phyloP scores from a whole-genome alignment of 2,329 filamentous ascomycete genomes.

The Chrysoporthe deuterocubensis region DNA sequence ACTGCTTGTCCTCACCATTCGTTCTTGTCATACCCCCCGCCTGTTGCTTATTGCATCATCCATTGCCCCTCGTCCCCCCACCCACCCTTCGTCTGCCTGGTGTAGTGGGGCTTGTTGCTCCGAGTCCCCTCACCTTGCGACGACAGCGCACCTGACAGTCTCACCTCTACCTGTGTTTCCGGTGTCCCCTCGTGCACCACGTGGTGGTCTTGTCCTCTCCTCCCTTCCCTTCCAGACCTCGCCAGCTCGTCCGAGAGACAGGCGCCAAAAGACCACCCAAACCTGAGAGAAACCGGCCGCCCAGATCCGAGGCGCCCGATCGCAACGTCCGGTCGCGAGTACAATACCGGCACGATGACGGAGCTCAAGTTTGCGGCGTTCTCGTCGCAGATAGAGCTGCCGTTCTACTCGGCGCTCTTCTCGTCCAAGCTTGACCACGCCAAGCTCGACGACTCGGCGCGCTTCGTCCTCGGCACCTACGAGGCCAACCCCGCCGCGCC shows the following conservation, averaged over 20 bases:
- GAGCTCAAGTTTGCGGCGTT: conserved; percentile 79
- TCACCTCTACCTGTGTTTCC: neutral
- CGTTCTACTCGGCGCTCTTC: conserved; percentile 93
- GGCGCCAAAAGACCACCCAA: neutral
- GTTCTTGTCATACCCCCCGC: no score
- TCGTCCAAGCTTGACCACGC: conserved; percentile 95
- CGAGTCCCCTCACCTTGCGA: conserved; percentile 5
- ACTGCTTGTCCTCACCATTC: neutral
- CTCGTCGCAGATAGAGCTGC: conserved; percentile 90
- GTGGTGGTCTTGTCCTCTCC: neutral
- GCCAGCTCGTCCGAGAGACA: neutral
- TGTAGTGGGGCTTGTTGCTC: conserved; percentile 9
- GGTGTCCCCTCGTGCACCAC: neutral
- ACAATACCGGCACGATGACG: conserved; percentile 49
- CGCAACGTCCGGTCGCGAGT: neutral
- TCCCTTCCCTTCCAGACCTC: neutral
- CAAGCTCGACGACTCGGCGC: conserved; percentile 91
- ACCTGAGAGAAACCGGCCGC: neutral
- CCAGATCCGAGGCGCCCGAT: neutral
- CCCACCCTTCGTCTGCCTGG: neutral
- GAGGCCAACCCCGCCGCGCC: conserved; percentile 75
- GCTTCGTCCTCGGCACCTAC: conserved; percentile 85
- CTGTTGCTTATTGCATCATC: conserved; percentile 5
- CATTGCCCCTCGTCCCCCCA: conserved; percentile 1
- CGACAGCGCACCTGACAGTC: neutral